These are phyloP conservation scores for Funneliformis caledonium DNA, from an alignment of 371 early-diverging fungal genomes.

Conservation along the genomic window DNA sequence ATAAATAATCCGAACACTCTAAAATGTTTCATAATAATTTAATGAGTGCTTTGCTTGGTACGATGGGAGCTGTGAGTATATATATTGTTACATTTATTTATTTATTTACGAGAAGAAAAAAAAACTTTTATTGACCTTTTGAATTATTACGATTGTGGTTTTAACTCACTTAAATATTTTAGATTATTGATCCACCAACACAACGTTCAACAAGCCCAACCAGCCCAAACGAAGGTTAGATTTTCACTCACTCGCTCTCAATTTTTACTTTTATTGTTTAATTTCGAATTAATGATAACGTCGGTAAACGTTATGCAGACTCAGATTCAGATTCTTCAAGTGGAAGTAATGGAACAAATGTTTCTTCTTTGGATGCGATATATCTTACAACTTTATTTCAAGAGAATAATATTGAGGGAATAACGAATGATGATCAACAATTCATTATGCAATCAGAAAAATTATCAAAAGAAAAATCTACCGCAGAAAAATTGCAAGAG, in stretches of 20 bases:
- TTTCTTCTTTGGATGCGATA: background rate
- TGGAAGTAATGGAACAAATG: background rate
- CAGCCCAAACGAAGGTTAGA: background rate
- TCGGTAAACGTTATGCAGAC: background rate
- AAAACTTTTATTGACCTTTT: background rate
- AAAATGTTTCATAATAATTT: background rate
- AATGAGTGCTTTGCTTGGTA: background rate
- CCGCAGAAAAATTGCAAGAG: background rate
- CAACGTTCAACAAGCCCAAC: background rate
- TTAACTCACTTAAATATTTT: background rate
- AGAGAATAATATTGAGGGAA: background rate
- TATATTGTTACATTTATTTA: background rate
- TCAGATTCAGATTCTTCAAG: slow-evolving; percentile 12
- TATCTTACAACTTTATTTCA: slow-evolving; percentile 12
- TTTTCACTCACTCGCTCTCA: too few species aligned
- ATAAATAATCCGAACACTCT: background rate
- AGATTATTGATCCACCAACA: background rate
- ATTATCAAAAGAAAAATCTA: background rate
- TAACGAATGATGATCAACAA: background rate
- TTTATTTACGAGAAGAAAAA: too few species aligned
- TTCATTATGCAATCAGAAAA: background rate
- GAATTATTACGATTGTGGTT: too few species aligned
- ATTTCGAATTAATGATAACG: background rate
- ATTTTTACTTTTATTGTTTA: background rate
- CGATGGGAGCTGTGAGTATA: background rate